Evolutionary conservation across 2,329 filamentous ascomycete species (phyloP).

Genomic region (Arthrobotrys sphaeroides): DNA sequence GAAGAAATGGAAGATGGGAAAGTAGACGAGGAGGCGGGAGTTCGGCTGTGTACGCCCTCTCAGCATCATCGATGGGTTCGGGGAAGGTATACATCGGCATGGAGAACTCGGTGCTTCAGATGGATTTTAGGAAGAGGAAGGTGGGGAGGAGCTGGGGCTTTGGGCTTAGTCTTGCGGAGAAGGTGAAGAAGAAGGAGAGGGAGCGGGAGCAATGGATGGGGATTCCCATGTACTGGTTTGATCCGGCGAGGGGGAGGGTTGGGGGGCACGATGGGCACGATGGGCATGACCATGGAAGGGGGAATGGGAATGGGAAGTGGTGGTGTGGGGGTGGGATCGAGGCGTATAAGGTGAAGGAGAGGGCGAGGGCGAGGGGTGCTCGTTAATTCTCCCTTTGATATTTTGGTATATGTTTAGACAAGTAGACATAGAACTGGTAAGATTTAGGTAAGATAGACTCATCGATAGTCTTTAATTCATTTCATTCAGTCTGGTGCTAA

Average conservation of each 20-base stretch:
- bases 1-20: not conserved
- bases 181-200: slow-evolving; percentile 28
- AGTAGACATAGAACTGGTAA: no score
- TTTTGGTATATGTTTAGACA: no score
- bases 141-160: not conserved
- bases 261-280: not conserved
- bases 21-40: not conserved
- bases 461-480: no score
- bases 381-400: no score
- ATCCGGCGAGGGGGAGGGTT: slow-evolving; percentile 1
- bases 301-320: slow-evolving; percentile 15
- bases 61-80: not conserved
- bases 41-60: slow-evolving; percentile 23
- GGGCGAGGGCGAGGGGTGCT: no score
- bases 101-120: not conserved
- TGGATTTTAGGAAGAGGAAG: slow-evolving; percentile 37
- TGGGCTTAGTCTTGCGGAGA: slow-evolving; percentile 7
- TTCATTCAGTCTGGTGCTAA: not conserved
- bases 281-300: not conserved
- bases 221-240: slow-evolving; percentile 40
- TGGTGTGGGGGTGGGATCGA: slow-evolving; percentile 19
- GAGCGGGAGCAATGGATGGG: not conserved
- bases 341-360: slow-evolving; percentile 6
- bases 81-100: slow-evolving; percentile 25
- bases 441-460: no score